Conservation (phyloP, 176 grass and related monocot genomes). For the Cocos nucifera region DNA sequence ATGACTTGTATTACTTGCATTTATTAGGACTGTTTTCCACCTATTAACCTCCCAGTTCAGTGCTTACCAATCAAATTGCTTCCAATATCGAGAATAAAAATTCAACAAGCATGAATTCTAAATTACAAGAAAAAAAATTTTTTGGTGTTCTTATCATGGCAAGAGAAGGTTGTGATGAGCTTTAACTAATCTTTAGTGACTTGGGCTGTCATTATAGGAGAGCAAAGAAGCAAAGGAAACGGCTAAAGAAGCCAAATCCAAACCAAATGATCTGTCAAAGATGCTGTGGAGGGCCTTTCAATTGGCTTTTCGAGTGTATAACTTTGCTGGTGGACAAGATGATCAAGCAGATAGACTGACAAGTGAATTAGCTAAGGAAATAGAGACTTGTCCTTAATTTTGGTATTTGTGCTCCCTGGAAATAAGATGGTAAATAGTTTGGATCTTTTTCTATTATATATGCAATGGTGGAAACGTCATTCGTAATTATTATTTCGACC, state of each 20-base stretch:
- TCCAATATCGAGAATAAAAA: too few species aligned
- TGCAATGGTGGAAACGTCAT: too few species aligned
- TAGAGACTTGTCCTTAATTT: slow-evolving; percentile 26
- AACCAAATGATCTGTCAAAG: slow-evolving; percentile 7
- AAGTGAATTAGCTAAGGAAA: slow-evolving; percentile 35
- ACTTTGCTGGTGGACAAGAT: slow-evolving; percentile 58
- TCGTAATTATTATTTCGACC: too few species aligned
- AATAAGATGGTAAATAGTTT: too few species aligned
- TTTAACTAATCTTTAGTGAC: background rate
- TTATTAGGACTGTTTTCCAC: background rate
- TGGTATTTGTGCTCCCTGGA: too few species aligned
- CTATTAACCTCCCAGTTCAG: background rate
- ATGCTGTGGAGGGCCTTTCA: slow-evolving; percentile 61
- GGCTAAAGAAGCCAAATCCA: slow-evolving; percentile 1
- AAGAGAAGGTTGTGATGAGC: too few species aligned
- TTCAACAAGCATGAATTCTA: too few species aligned
- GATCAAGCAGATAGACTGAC: slow-evolving; percentile 50
- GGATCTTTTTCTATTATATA: too few species aligned
- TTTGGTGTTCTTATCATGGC: too few species aligned
- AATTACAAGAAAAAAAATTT: too few species aligned
- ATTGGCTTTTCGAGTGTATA: slow-evolving; percentile 51
- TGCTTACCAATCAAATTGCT: too few species aligned
- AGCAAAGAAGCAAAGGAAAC: slow-evolving; percentile 17
- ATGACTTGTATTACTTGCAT: too few species aligned
- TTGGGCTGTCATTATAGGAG: slow-evolving; percentile 23